Evolutionary conservation across 148 eudicot species (phyloP).

Genomic region (Salicornia ramosissima): DNA sequence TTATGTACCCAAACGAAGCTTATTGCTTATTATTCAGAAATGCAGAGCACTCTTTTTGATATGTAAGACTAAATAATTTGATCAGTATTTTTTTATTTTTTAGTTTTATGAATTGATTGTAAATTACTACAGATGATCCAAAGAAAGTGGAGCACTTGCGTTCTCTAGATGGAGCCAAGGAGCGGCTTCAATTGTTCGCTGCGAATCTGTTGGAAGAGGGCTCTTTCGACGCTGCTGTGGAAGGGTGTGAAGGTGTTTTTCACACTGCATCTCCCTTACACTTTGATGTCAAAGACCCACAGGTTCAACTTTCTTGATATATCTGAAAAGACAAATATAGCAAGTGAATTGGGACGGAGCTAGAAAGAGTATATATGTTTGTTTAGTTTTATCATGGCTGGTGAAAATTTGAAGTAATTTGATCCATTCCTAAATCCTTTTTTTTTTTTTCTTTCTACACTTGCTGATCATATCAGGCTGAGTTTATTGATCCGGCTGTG

Average conservation of each 20-base stretch:
- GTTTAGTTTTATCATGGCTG: neutral
- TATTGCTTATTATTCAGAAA: neutral
- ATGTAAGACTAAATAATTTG: neutral
- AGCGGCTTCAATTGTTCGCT: constrained; percentile 36
- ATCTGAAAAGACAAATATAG: too few species aligned
- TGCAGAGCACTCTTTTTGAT: neutral
- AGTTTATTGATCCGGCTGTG: constrained; percentile 59
- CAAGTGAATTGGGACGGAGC: too few species aligned
- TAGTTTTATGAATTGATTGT: neutral
- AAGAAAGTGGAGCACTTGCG: constrained; percentile 40
- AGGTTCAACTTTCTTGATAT: constrained; percentile 21
- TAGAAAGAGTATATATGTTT: too few species aligned
- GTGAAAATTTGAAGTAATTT: neutral
- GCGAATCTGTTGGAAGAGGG: constrained; percentile 42
- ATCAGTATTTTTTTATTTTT: neutral
- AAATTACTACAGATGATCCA: constrained; percentile 28
- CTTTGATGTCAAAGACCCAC: constrained; percentile 25
- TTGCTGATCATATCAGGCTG: constrained; percentile 32
- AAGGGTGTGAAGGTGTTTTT: constrained; percentile 44
- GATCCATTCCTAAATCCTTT: neutral
- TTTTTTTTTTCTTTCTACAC: neutral
- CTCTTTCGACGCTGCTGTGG: constrained; percentile 37
- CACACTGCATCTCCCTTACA: constrained; percentile 45
- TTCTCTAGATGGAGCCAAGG: constrained; percentile 41
- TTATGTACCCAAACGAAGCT: too few species aligned